Percentiles rank a stretch among this genome's conserved stretches.
Evolutionary conservation across 78 protist genomes (phyloP).

Genomic region (Guillardia theta): DNA sequence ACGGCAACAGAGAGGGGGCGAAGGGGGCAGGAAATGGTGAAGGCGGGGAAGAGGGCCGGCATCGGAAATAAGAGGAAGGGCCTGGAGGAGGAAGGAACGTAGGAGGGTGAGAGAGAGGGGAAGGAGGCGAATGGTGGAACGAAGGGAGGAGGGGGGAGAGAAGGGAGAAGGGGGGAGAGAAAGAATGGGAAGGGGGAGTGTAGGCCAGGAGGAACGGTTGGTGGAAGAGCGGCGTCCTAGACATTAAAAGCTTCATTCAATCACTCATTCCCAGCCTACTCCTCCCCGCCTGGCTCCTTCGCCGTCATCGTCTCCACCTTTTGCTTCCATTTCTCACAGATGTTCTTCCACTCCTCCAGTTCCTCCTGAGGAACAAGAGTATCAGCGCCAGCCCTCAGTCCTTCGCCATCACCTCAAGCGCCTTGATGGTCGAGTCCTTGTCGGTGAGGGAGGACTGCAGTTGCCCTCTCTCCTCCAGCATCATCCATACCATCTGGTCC

Average conservation of each 20-base stretch:
- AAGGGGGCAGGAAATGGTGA: not conserved
- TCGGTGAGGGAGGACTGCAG: no score
- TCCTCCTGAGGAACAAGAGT: no score
- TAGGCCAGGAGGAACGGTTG: not conserved
- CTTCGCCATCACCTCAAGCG: no score
- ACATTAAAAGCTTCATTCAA: not conserved
- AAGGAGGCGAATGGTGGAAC: not conserved
- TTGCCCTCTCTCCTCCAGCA: no score
- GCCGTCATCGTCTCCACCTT: not conserved
- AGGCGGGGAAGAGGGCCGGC: not conserved
- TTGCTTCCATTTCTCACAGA: no score
- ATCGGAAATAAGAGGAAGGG: not conserved
- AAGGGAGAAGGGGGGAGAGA: not conserved
- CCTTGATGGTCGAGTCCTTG: no score
- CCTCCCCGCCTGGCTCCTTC: not conserved
- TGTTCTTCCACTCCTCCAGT: no score
- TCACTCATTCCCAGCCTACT: not conserved
- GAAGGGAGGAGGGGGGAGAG: not conserved
- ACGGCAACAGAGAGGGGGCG: not conserved
- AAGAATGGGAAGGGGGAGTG: not conserved
- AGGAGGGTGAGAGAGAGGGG: not conserved
- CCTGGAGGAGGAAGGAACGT: not conserved
- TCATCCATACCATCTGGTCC: no score
- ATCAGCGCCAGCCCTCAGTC: no score
- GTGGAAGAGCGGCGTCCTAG: not conserved